Percentiles rank a stretch among this genome's conserved stretches.
These are phyloP conservation scores for Vanrija humicola DNA, from an alignment of 1,284 basidiomycete genomes.

Conservation along the genomic window DNA sequence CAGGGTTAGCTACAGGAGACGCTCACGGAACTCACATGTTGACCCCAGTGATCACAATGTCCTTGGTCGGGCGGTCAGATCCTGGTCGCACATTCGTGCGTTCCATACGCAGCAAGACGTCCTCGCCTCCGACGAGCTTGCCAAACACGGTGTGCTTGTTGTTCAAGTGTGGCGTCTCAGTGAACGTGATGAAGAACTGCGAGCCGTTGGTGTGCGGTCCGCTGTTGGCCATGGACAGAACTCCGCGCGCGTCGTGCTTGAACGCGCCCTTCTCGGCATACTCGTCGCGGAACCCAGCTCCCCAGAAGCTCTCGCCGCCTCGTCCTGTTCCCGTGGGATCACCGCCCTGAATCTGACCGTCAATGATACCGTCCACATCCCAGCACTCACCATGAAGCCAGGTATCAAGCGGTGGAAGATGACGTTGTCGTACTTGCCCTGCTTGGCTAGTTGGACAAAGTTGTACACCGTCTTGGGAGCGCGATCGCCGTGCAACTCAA, in stretches of 20 bases:
- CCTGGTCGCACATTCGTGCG: conserved; percentile 72
- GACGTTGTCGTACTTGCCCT: conserved; percentile 79
- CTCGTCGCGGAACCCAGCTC: conserved; percentile 91
- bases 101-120: conserved; percentile 80
- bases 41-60: conserved; percentile 57
- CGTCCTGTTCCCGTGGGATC: conserved; percentile 94
- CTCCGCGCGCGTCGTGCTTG: conserved; percentile 75
- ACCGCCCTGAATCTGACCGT: conserved; percentile 77
- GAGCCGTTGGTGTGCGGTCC: conserved; percentile 63
- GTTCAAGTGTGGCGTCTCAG: conserved; percentile 66
- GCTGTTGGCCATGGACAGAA: conserved; percentile 84
- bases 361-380: not conserved
- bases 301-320: conserved; percentile 93
- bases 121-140: conserved; percentile 89
- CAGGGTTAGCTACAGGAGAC: not conserved
- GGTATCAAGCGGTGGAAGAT: conserved; percentile 89
- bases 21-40: too few relatives aligned
- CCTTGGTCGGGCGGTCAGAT: conserved; percentile 78
- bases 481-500: conserved; percentile 73
- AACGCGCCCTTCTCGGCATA: conserved; percentile 77
- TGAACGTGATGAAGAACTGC: conserved; percentile 89
- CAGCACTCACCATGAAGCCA: conserved; percentile 82
- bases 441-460: conserved; percentile 83
- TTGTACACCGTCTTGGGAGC: conserved; percentile 98
- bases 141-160: conserved; percentile 83